Percentiles rank a stretch among this genome's conserved stretches.
Evolutionary conservation across 805 yeast species (phyloP).

Genomic region (Ogataea allantospora): DNA sequence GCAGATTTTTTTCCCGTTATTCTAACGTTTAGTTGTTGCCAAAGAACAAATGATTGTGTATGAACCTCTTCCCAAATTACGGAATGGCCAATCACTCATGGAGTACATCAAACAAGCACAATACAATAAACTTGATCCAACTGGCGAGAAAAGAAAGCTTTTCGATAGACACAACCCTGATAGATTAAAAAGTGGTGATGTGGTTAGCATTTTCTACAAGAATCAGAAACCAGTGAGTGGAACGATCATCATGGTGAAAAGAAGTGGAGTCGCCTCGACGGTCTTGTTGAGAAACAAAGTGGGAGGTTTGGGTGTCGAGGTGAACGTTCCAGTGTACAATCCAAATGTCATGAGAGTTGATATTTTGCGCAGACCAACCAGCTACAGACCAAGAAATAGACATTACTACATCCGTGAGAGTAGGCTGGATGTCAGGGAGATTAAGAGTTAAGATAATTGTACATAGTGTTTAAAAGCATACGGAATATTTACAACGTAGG

Average conservation of each 20-base stretch:
- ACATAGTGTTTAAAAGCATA: conserved; percentile 7
- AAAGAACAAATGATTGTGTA: conserved; percentile 36
- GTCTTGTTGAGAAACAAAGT: conserved; percentile 81
- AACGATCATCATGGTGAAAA: conserved; percentile 71
- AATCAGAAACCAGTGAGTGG: conserved; percentile 72
- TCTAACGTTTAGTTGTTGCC: conserved; percentile 4
- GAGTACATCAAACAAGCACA: conserved; percentile 50
- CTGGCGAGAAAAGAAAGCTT: conserved; percentile 61
- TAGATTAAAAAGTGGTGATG: conserved; percentile 74
- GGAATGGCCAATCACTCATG: conserved; percentile 46
- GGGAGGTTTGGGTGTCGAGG: conserved; percentile 81
- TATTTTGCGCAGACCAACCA: conserved; percentile 67
- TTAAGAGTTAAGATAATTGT: conserved; percentile 36
- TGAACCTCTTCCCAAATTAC: conserved; percentile 49
- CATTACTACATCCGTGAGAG: conserved; percentile 86
- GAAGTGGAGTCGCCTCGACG: conserved; percentile 69
- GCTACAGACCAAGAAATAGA: conserved; percentile 76
- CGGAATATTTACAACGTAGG: not conserved
- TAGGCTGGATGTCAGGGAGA: conserved; percentile 71
- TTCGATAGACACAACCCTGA: conserved; percentile 46
- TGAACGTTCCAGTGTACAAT: conserved; percentile 74
- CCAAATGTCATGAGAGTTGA: conserved; percentile 79
- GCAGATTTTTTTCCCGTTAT: not conserved
- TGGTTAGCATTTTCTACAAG: conserved; percentile 69
- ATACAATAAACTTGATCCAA: conserved; percentile 62